Evolutionary conservation across 805 yeast species (phyloP), one percentile per base, ranked within the genome.

Genomic region (Wickerhamomyces queroliae): DNA sequence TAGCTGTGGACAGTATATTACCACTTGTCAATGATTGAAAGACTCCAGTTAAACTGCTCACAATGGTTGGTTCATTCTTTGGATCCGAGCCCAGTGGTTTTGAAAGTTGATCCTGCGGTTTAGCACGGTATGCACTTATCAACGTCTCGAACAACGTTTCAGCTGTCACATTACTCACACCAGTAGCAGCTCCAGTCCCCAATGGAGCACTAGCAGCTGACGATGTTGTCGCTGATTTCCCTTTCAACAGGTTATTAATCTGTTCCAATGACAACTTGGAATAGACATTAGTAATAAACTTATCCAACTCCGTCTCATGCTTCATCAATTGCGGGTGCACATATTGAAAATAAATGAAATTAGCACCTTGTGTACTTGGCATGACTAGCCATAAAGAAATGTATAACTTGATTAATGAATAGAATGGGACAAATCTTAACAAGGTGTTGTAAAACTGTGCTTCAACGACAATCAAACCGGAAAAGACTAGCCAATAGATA

Each of bases 401-500:
- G 21, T 66, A 67, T 4, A 80, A 52, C 40, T 71, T 68, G 26
- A 70, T 32, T 2, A 82, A 50, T 4, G 72, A 56, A 49, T 70
- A 76, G 35, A 83, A 71, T 2, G 93, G 91, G 15, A 82, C 43
- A 28, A 71, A 46, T 24, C 61, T 53, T 30, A 69, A 52, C n/a
- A 84, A 37, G 17, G 74, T 63, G 9, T 28, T 28, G 19, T 71
- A 59, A 16, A 75, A 47, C 24, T 63, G 54, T 33, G 70, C 64
- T 41, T 70, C 74, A 11, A 62, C 47, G 2, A 62, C 58, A 8
- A 65, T 48, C 32, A 69, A 56, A 7, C 65, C 46, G 5, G 80
- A 70, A 38, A 71, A 59, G 1, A 83, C 78, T 11, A 82, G 66
- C 95, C 95, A 87, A 59, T 83, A 80, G 41, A 69, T 62, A 26